phyloP scores from a whole-genome alignment of 208 protist genomes.

The Trypanosoma platydactyli region DNA sequence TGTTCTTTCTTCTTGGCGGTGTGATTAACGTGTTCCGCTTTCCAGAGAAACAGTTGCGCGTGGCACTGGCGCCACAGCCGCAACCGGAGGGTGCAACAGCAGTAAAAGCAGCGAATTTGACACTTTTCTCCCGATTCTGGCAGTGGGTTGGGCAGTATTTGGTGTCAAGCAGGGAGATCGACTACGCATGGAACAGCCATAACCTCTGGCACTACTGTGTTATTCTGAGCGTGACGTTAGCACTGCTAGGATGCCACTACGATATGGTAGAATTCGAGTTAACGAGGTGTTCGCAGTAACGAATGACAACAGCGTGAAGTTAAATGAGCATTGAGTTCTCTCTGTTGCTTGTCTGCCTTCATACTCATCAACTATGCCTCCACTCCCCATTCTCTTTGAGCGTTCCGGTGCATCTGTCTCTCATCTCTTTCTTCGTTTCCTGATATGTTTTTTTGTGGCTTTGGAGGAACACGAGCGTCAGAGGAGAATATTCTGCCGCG shows the following conservation, averaged over 20 bases:
- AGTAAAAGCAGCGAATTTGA: neutral
- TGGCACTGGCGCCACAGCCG: slow-evolving; percentile 14
- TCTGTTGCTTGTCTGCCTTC: neutral
- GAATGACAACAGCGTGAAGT: neutral
- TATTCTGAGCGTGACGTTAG: slow-evolving; percentile 43
- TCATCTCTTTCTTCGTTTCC: too few relatives aligned
- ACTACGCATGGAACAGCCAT: slow-evolving; percentile 70
- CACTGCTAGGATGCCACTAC: slow-evolving; percentile 57
- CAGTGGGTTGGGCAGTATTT: slow-evolving; percentile 26
- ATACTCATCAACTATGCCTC: neutral
- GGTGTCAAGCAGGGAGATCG: slow-evolving; percentile 43
- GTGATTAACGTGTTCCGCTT: slow-evolving; percentile 41
- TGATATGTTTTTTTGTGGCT: too few relatives aligned
- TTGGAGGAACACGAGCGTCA: too few relatives aligned
- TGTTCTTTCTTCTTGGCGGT: slow-evolving; percentile 50
- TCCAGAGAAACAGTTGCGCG: slow-evolving; percentile 46
- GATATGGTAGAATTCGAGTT: slow-evolving; percentile 62
- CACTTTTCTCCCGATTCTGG: neutral
- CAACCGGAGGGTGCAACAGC: neutral
- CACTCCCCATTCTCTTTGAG: too few relatives aligned
- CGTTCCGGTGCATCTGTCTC: too few relatives aligned
- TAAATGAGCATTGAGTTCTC: neutral
- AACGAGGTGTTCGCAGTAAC: slow-evolving; percentile 11
- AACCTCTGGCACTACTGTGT: slow-evolving; percentile 71
- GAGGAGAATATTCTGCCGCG: too few relatives aligned